Evolutionary conservation across 2,329 filamentous ascomycete genomes (phyloP), one percentile per base, ranked within the genome.

Genomic region (Claviceps monticola): DNA sequence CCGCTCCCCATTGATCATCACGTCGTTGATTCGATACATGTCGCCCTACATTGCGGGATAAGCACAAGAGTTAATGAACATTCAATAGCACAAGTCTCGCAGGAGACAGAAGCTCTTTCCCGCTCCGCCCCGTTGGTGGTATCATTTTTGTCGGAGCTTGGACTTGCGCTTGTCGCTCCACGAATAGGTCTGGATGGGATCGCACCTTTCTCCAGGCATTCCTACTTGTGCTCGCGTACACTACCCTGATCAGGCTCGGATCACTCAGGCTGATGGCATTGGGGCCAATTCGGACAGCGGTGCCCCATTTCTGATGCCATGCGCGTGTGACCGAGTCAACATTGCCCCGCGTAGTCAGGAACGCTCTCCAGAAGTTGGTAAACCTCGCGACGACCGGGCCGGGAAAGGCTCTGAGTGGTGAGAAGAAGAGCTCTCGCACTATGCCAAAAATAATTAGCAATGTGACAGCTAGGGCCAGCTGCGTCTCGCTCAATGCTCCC

Each of bases 1-100:
- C 14, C 55, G 50, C 45, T 51, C 19, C 8, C 55, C 55, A 29
- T 58, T 21, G 46, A 56, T 17, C n/a, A 56, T 14, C 34, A 55
- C 51, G 39, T 58, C 56, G 48, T 57, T 57, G 47, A 53, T 39
- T 3, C 52, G 49, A 46, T 58, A 58, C 55, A 58, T 57, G 43
- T 57, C 43, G 48, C 55, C 52, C 56, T 58, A 38, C 19, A 39
- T 36, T 38, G 6, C 8, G 17, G 17, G 26, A 6, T 19, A 13
- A n/a, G 37, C 17, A 39, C 2, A 46, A 34, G 16, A 41, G 49
- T 41, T 34, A 34, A 34, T 34, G 9, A 34, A 11, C 9, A 34
- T 11, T 34, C 29, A 34, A 34, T 8, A 4, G 9, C 29, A 34
- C 29, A 11, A 34, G 3, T 34, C 11, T 34, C 29, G 29, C 29